Percentiles rank a stretch among this genome's conserved stretches.
phyloP scores from a whole-genome alignment of 2,329 filamentous ascomycete species.

The Pseudogymnoascus sp. region DNA sequence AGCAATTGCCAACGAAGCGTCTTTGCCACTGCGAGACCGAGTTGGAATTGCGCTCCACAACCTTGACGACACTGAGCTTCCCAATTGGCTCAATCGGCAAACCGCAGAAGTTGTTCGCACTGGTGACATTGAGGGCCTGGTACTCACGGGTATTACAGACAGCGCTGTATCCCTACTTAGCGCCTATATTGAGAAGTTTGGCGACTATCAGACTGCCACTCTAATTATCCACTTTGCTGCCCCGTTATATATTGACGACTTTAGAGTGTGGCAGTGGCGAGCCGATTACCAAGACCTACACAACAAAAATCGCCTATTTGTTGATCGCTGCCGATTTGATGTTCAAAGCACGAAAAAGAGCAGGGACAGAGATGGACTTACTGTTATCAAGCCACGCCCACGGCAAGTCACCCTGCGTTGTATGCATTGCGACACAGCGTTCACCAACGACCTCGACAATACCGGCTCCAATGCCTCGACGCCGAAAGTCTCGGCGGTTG shows the following conservation, averaged over 20 bases:
- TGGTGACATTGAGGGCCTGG: conserved; percentile 70
- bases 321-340: conserved; percentile 69
- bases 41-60: conserved; percentile 65
- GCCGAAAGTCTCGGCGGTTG: conserved; percentile 15
- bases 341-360: conserved; percentile 67
- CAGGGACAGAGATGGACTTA: conserved; percentile 52
- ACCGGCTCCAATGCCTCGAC: conserved; percentile 17
- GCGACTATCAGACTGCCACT: conserved; percentile 72
- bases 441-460: conserved; percentile 34
- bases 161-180: conserved; percentile 67
- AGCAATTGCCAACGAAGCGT: conserved; percentile 63
- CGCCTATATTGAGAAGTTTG: conserved; percentile 66
- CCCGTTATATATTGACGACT: conserved; percentile 69
- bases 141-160: conserved; percentile 71
- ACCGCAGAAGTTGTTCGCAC: conserved; percentile 52
- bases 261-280: conserved; percentile 68
- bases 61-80: conserved; percentile 54
- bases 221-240: conserved; percentile 67
- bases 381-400: conserved; percentile 57
- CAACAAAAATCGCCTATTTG: conserved; percentile 65
- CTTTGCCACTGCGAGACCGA: conserved; percentile 67
- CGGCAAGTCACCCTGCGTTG: conserved; percentile 70
- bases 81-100: conserved; percentile 61
- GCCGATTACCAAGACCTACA: conserved; percentile 64
- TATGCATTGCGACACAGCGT: conserved; percentile 64